Base-by-base conservation (phyloP, 2,329 filamentous ascomycete genomes). In the Epichloe coenophiala region DNA sequence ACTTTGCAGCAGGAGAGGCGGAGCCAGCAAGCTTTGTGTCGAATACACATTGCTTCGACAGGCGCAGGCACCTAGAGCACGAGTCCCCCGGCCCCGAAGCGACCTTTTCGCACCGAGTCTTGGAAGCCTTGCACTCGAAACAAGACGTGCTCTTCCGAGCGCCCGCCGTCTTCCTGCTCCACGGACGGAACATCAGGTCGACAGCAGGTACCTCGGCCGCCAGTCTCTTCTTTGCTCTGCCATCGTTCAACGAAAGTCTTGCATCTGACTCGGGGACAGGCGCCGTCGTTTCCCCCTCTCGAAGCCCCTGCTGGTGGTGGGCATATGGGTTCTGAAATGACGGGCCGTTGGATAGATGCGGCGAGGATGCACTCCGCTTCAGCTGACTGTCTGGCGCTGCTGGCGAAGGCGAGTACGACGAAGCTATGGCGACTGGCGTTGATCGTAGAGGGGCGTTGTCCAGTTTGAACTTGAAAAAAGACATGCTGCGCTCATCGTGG, bases 381-480 rank as follows among this genome's bases (percentile, higher is more conserved):
- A 47, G 9, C 23, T 40, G 42, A 11, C 23, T 38, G 7, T 43
- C 49, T 15, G 45, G 38, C 7, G 39, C 38, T n/a, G 44, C 19
- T 23, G 42, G n/a, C n/a, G 48, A 46, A 7, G 48, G 11, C 35
- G 43, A 17, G 33, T 31, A n/a, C 12, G 48, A 46, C 19, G 45
- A 46, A 35, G 42, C 43, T 40, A 46, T 50, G 35, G 48, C 42
- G 42, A 46, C 9, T 2, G 45, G 44, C 31, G 47, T n/a, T 19
- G 17, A 17, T 23, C 33, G 49, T 6, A n/a, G 44, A 36, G 44
- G 45, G 11, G 45, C 27, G 38, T 47, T 47, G 45, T 51, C 49
- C 44, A 51, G 39, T 33, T 51, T 51, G 49, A 51, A 51, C 38
- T 47, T 51, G 45, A 47, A 38, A 51, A 51, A 51, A 19, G 49